These are phyloP conservation scores for Plectosphaerella sp. DNA, from an alignment of 2,329 filamentous ascomycete genomes.

Conservation along the genomic window DNA sequence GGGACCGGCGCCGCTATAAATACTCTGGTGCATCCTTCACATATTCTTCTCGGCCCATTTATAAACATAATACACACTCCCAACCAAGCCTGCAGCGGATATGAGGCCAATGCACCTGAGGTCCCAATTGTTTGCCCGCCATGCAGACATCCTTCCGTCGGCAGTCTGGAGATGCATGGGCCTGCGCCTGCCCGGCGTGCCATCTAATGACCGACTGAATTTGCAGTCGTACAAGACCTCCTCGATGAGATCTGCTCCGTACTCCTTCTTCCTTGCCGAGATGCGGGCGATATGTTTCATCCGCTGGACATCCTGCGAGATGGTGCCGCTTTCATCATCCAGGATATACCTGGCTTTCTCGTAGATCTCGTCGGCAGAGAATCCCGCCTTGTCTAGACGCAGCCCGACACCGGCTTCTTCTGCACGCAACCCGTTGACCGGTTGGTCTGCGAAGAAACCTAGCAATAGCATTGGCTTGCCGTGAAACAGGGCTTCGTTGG, in stretches of 20 bases:
- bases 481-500: constrained; percentile 35
- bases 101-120: not conserved
- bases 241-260: constrained; percentile 34
- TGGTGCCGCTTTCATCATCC: constrained; percentile 21
- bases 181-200: constrained; percentile 8
- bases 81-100: not conserved
- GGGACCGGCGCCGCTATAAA: not conserved
- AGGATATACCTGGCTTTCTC: constrained; percentile 20
- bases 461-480: constrained; percentile 29
- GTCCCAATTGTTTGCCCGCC: constrained; percentile 7
- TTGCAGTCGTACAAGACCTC: constrained; percentile 34
- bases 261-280: constrained; percentile 28
- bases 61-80: not conserved
- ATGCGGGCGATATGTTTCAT: constrained; percentile 32
- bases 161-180: constrained; percentile 40
- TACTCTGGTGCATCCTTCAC: no score
- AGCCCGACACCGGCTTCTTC: constrained; percentile 26
- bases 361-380: constrained; percentile 25
- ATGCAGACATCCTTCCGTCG: constrained; percentile 29
- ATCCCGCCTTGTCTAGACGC: constrained; percentile 29
- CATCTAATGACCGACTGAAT: constrained; percentile 2
- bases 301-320: constrained; percentile 26
- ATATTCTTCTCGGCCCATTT: not conserved
- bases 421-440: constrained; percentile 30
- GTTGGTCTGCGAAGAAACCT: constrained; percentile 36